Evolutionary conservation across 768 basidiomycete genomes (phyloP).

Genomic region (Lanmaoa rubissima): DNA sequence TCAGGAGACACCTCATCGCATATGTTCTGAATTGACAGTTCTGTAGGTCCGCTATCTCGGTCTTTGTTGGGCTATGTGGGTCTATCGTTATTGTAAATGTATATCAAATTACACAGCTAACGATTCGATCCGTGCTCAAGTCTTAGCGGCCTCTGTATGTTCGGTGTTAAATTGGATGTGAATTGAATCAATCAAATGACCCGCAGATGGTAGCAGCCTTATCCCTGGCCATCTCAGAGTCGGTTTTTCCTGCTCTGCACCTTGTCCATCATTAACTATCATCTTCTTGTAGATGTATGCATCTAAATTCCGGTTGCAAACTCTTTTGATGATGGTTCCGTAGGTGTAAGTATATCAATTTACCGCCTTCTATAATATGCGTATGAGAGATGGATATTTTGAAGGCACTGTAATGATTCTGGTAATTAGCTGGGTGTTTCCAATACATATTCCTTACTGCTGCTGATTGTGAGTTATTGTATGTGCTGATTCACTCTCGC

Average conservation of each 20-base stretch:
- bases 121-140: not conserved
- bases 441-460: not conserved
- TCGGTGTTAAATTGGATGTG: too few relatives aligned
- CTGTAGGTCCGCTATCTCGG: too few relatives aligned
- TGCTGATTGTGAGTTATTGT: not conserved
- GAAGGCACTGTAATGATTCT: not conserved
- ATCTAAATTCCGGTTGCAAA: not conserved
- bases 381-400: not conserved
- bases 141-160: not conserved
- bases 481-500: too few relatives aligned
- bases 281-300: not conserved
- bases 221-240: not conserved
- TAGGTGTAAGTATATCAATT: not conserved
- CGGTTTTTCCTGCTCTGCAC: not conserved
- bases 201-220: not conserved
- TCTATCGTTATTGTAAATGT: not conserved
- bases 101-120: not conserved
- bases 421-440: not conserved
- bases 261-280: not conserved
- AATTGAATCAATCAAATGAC: not conserved
- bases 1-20: not conserved
- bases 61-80: not conserved
- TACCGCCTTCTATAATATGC: not conserved
- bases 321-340: not conserved
- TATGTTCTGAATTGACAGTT: not conserved